phyloP scores from a whole-genome alignment of 2,329 filamentous ascomycete species.

The Exophiala spinifera region DNA sequence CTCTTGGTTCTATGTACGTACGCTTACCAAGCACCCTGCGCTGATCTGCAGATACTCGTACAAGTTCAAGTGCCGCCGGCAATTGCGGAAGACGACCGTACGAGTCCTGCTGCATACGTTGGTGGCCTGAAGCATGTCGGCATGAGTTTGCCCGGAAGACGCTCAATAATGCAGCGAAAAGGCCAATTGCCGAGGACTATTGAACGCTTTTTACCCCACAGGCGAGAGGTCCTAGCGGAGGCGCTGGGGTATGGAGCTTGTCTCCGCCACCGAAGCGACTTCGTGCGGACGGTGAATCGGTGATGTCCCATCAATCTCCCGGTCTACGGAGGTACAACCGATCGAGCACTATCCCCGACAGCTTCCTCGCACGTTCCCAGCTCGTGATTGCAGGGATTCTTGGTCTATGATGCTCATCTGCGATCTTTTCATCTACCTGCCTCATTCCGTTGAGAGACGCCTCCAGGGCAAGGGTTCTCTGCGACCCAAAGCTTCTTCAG shows the following conservation, averaged over 20 bases:
- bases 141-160: neutral
- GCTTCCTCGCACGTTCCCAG: neutral
- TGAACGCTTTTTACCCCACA: neutral
- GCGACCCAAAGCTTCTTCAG: neutral
- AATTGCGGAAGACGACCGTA: no score
- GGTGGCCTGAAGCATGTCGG: neutral
- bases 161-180: neutral
- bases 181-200: neutral
- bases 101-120: no score
- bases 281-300: neutral
- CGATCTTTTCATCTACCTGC: neutral
- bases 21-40: no score
- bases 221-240: neutral
- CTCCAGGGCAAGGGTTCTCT: neutral
- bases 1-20: no score
- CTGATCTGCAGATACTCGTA: no score
- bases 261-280: neutral
- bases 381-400: neutral
- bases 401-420: neutral
- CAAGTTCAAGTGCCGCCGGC: no score
- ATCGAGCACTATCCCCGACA: no score
- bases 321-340: no score
- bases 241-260: neutral
- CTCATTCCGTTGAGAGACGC: neutral
- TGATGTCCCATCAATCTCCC: neutral